These are phyloP conservation scores for Penicillium sp. DNA, from an alignment of 2,329 filamentous ascomycete genomes.

Conservation along the genomic window DNA sequence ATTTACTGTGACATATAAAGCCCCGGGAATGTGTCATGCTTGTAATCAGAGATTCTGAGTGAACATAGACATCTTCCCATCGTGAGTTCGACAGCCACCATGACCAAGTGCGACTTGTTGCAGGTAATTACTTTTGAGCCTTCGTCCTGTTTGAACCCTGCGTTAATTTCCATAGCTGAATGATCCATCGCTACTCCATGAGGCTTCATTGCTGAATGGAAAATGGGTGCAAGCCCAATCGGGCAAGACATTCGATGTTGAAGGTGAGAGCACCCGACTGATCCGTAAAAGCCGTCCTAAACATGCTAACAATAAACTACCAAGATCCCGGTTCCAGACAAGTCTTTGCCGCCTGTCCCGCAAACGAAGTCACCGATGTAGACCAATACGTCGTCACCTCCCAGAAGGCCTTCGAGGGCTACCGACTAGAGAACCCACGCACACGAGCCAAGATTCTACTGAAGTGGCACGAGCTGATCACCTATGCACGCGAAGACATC, in stretches of 20 bases:
- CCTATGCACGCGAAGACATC: slow-evolving; percentile 60
- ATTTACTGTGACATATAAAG: neutral
- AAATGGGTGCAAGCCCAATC: slow-evolving; percentile 9
- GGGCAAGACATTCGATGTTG: slow-evolving; percentile 7
- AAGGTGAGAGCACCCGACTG: slow-evolving; percentile 1
- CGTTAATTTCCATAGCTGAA: slow-evolving; percentile 1
- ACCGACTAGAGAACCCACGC: slow-evolving; percentile 57
- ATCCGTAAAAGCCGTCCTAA: neutral
- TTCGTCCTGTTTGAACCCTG: neutral
- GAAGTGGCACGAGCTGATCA: slow-evolving; percentile 63
- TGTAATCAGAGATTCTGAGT: neutral
- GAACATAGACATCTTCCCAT: neutral
- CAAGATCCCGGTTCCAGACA: slow-evolving; percentile 8
- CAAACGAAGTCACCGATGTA: slow-evolving; percentile 7
- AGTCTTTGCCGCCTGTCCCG: slow-evolving; percentile 10
- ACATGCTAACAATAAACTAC: neutral
- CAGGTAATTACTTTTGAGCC: neutral
- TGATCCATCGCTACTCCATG: slow-evolving; percentile 8
- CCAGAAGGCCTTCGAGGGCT: slow-evolving; percentile 57
- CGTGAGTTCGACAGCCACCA: neutral
- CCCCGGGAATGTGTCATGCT: neutral
- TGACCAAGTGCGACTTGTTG: neutral
- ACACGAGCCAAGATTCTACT: slow-evolving; percentile 58
- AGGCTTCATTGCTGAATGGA: slow-evolving; percentile 10
- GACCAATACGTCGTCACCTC: slow-evolving; percentile 26